Conservation (phyloP, 495 filamentous ascomycete species). For the Venustampulla echinocandica region DNA sequence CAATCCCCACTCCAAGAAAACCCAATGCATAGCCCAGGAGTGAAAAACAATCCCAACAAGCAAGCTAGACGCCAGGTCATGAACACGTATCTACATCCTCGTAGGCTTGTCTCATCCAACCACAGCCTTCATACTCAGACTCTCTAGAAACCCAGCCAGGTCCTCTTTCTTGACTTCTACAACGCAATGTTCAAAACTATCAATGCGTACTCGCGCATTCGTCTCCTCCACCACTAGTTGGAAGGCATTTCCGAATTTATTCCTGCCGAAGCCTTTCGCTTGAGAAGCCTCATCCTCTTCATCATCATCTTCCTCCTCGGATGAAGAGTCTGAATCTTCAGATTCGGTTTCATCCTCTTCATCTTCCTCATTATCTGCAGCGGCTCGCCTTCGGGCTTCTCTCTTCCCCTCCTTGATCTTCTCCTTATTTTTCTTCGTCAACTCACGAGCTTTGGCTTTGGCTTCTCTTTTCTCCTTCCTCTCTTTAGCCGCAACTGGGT, state of each 20-base stretch:
- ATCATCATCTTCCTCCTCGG: slow-evolving; percentile 38
- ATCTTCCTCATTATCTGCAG: slow-evolving; percentile 46
- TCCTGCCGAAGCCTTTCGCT: slow-evolving; percentile 60
- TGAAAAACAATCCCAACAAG: neutral
- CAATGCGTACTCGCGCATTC: slow-evolving; percentile 79
- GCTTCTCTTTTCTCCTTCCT: slow-evolving; percentile 50
- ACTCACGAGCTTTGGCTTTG: slow-evolving; percentile 51
- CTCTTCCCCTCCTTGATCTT: slow-evolving; percentile 55
- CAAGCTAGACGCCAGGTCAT: slow-evolving; percentile 12
- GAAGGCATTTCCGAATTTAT: slow-evolving; percentile 90
- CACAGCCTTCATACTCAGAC: slow-evolving; percentile 83
- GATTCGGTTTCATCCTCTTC: slow-evolving; percentile 51
- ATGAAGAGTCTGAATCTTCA: slow-evolving; percentile 48
- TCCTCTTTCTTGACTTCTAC: slow-evolving; percentile 96
- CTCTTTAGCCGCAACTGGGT: slow-evolving; percentile 54
- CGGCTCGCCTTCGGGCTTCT: slow-evolving; percentile 31
- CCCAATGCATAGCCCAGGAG: no score
- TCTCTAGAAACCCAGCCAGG: slow-evolving; percentile 82
- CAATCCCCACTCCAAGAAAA: no score
- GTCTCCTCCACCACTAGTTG: slow-evolving; percentile 92
- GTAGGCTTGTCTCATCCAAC: slow-evolving; percentile 53
- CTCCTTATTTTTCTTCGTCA: slow-evolving; percentile 47
- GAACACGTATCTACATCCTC: slow-evolving; percentile 21
- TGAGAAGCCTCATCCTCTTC: slow-evolving; percentile 49
- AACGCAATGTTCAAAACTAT: slow-evolving; percentile 95